Conservation (phyloP, 345 rosid species). For the Citrus australasica region DNA sequence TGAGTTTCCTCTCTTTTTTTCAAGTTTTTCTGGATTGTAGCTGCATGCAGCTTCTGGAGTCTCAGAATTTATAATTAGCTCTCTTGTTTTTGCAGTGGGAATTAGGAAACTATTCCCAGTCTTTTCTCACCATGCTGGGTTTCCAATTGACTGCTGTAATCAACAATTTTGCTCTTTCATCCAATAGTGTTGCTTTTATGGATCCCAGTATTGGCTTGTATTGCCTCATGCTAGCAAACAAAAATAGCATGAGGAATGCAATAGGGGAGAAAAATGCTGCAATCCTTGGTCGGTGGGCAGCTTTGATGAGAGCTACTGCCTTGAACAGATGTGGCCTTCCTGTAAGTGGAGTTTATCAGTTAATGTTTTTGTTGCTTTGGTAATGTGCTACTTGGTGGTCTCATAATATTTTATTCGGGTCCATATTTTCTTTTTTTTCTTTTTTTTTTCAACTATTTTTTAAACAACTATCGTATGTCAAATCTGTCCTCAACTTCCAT, state of each 20-base stretch:
- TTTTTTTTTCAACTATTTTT: not conserved
- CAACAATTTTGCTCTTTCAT: constrained; percentile 40
- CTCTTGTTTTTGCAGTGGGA: constrained; percentile 73
- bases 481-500: not conserved
- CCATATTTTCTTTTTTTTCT: not conserved
- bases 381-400: not conserved
- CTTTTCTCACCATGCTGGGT: constrained; percentile 68
- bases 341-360: constrained; percentile 47
- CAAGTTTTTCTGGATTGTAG: not conserved
- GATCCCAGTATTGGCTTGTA: constrained; percentile 79
- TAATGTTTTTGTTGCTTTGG: not conserved
- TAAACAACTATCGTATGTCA: not conserved
- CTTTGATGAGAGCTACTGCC: constrained; percentile 68
- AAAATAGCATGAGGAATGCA: constrained; percentile 58
- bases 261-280: constrained; percentile 68
- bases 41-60: not conserved
- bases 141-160: constrained; percentile 32
- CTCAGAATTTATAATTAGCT: constrained; percentile 10
- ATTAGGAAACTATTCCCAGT: constrained; percentile 60
- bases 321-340: constrained; percentile 83
- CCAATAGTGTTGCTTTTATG: constrained; percentile 59
- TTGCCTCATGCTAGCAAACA: constrained; percentile 55
- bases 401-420: not conserved
- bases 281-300: constrained; percentile 75
- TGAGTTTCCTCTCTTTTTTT: not conserved